These are phyloP conservation scores for Xylaria venustula DNA, from an alignment of 495 filamentous ascomycete genomes.

Conservation along the genomic window DNA sequence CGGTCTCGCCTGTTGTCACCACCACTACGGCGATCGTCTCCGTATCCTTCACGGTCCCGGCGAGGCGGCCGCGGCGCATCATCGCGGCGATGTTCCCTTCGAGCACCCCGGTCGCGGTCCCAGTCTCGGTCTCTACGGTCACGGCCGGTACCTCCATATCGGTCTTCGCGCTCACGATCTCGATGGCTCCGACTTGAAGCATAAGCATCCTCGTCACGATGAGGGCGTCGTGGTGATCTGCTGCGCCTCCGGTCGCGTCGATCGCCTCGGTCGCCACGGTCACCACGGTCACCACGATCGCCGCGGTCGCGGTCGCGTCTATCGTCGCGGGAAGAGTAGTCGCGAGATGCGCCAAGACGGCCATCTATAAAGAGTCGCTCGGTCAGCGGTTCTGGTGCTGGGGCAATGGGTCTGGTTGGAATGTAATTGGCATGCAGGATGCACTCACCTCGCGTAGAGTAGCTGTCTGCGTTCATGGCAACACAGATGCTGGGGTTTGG, in stretches of 20 bases:
- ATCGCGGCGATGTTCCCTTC: constrained; percentile 58
- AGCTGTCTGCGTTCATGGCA: constrained; percentile 86
- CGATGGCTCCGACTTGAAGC: constrained; percentile 87
- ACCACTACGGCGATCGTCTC: constrained; percentile 58
- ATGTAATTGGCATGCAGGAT: constrained; percentile 1
- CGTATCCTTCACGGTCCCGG: constrained; percentile 63
- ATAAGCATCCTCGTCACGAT: constrained; percentile 79
- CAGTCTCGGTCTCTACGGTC: constrained; percentile 57
- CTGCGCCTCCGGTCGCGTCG: constrained; percentile 52
- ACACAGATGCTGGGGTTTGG: constrained; percentile 9
- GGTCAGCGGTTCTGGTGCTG: constrained; percentile 6
- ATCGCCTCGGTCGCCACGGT: constrained; percentile 42
- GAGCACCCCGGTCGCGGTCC: constrained; percentile 67
- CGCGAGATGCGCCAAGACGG: constrained; percentile 65
- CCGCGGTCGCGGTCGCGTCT: constrained; percentile 50
- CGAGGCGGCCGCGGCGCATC: constrained; percentile 60
- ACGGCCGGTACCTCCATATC: constrained; percentile 68
- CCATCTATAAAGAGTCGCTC: constrained; percentile 53
- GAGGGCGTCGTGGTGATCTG: constrained; percentile 52
- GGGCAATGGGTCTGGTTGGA: background rate
- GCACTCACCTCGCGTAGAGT: constrained; percentile 72
- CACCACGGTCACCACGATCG: no score
- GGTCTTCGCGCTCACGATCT: constrained; percentile 86
- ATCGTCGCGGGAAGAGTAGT: constrained; percentile 61
- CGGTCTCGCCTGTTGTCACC: constrained; percentile 58